Evolutionary conservation across 2,329 filamentous ascomycete species (phyloP).

Genomic region (Penicillium corylophilum): DNA sequence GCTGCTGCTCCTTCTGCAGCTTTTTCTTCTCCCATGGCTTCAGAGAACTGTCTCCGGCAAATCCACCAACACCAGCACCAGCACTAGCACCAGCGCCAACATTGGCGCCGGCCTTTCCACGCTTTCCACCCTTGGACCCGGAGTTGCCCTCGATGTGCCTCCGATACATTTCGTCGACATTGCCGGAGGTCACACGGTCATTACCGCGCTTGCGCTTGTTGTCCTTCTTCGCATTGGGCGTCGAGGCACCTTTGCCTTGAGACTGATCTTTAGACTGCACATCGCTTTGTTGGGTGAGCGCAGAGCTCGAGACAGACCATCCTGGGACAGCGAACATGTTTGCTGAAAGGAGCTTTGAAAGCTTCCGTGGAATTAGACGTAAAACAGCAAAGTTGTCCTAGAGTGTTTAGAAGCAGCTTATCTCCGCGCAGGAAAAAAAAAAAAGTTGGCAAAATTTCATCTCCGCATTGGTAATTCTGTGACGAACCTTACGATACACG

Average conservation of each 20-base stretch:
- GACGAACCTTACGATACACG: constrained; percentile 4
- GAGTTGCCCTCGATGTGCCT: constrained; percentile 71
- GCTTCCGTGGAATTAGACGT: not conserved
- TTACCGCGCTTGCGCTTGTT: constrained; percentile 54
- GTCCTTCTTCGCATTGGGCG: constrained; percentile 32
- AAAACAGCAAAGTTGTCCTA: not conserved
- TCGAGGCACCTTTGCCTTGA: constrained; percentile 28
- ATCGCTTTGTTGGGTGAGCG: constrained; percentile 68
- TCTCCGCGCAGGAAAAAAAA: constrained; percentile 6
- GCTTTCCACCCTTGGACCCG: constrained; percentile 37
- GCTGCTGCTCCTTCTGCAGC: constrained; percentile 31
- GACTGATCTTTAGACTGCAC: constrained; percentile 61
- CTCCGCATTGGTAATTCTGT: constrained; percentile 10
- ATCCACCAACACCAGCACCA: too few species aligned
- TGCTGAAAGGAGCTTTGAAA: not conserved
- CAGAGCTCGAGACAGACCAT: constrained; percentile 76
- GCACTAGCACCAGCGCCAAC: not conserved
- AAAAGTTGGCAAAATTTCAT: constrained; percentile 14
- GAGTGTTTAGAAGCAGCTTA: not conserved
- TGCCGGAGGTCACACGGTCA: constrained; percentile 60
- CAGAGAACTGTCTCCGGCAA: constrained; percentile 17
- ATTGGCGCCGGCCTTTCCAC: constrained; percentile 15
- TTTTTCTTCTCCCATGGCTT: constrained; percentile 32
- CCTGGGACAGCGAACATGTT: constrained; percentile 86
- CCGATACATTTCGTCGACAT: constrained; percentile 77